Evolutionary conservation across 78 protist species (phyloP), one percentile per base, ranked within the genome.

Genomic region (Dictyostelium brefeldianum): DNA sequence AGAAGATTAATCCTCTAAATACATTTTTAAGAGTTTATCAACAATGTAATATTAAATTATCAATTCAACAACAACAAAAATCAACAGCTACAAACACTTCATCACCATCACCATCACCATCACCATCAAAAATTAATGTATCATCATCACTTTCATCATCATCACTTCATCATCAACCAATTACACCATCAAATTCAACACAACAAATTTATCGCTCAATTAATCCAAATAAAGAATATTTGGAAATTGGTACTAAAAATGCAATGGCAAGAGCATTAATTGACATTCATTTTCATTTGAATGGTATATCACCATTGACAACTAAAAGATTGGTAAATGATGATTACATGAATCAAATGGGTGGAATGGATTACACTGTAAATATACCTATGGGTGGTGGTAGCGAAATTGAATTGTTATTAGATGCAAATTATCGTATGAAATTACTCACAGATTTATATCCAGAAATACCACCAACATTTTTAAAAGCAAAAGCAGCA

Each of bases 281-380:
- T 18, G 95, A 74, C 27, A 91, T 91, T 78, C 95, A 91, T 50
- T 91, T 91, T 69, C 83, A 83, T 41, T 69, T 91, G 80, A 91
- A 91, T 79, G 95, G 90, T 54, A 91, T 91, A 18, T 91, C 95
- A 20, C 95, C 95, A 17, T 48, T 91, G n/a, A 91, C 95, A 1
- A 83, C 95, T 43, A 67, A 54, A 17, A 17, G 90, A 20, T 53
- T 83, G 47, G 82, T 59, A 9, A 67, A 83, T 10, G 62, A 53
- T 22, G 36, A 54, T 18, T 43, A 57, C 20, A 31, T 36, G 78
- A 79, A 14, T n/a, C 50, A 10, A 9, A 67, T 8, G 77, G 25
- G 10, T 25, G 46, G 43, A 14, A 75, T 9, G 94, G 79, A 20
- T 57, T 36, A 36, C 43, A 36, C 43, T 36, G 43, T 36, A 36